Evolutionary conservation across 257 asterid species (phyloP).

Genomic region (Penstemon newberryi): DNA sequence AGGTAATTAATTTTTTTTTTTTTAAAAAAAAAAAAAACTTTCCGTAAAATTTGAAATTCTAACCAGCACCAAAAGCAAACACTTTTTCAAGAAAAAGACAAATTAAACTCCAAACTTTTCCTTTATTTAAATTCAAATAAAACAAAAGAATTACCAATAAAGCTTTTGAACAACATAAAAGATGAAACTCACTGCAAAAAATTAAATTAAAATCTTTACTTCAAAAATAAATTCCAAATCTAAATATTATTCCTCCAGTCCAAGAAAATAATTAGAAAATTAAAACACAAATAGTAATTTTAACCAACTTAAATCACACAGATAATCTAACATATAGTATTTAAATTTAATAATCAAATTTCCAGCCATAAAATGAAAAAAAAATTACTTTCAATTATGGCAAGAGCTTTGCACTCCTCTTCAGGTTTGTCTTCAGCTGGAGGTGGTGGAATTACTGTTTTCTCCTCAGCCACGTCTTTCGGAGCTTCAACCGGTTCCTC

Average conservation of each 20-base stretch:
- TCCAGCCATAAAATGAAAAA: neutral
- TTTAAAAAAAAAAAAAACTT: too few species aligned
- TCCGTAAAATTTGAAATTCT: neutral
- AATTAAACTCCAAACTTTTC: neutral
- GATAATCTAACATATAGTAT: too few species aligned
- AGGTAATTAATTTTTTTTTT: too few species aligned
- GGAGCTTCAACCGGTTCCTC: constrained; percentile 40
- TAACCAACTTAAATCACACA: neutral
- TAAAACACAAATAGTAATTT: neutral
- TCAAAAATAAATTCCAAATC: neutral
- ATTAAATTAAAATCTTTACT: too few species aligned
- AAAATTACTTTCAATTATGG: constrained; percentile 42
- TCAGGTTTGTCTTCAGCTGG: constrained; percentile 57
- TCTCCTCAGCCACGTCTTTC: constrained; percentile 73
- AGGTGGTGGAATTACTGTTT: constrained; percentile 46
- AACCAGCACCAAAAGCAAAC: constrained; percentile 5
- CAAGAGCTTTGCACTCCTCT: constrained; percentile 47
- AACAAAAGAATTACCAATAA: neutral
- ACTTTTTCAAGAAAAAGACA: neutral
- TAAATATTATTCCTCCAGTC: too few species aligned
- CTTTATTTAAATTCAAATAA: neutral
- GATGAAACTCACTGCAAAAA: neutral
- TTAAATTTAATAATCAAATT: too few species aligned
- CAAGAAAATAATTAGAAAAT: neutral
- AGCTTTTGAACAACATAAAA: too few species aligned